Conservation (phyloP, 2,329 filamentous ascomycete species). For the Bipolaris bicolor region DNA sequence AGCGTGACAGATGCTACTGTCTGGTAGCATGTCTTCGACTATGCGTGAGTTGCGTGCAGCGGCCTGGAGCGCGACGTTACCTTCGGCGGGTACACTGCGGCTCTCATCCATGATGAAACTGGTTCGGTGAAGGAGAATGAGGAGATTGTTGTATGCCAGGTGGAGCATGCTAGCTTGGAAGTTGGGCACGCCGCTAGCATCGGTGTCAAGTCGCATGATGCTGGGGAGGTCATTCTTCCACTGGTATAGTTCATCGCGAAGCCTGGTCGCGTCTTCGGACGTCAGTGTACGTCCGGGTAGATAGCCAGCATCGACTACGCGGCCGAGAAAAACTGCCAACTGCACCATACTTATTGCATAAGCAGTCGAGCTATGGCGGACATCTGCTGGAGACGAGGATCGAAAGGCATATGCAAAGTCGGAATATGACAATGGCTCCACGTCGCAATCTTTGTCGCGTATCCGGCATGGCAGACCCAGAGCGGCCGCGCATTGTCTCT, state of each 20-base stretch:
- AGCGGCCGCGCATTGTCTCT: conserved; percentile 56
- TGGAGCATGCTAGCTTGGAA: conserved; percentile 52
- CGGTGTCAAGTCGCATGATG: conserved; percentile 43
- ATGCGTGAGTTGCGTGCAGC: conserved; percentile 56
- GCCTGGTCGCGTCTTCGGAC: conserved; percentile 21
- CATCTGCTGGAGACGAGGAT: conserved; percentile 29
- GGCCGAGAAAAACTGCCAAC: conserved; percentile 47
- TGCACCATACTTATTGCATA: conserved; percentile 50
- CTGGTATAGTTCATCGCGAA: conserved; percentile 44
- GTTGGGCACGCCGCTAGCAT: conserved; percentile 39
- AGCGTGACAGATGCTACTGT: conserved; percentile 53
- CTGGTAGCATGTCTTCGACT: conserved; percentile 56
- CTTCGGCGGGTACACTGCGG: conserved; percentile 43
- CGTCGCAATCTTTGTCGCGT: conserved; percentile 58
- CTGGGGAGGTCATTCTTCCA: conserved; percentile 52
- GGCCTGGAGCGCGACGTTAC: conserved; percentile 53
- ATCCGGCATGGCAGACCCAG: conserved; percentile 56
- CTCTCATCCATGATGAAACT: conserved; percentile 49
- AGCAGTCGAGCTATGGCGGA: conserved; percentile 42
- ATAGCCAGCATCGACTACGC: conserved; percentile 49
- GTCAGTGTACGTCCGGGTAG: conserved; percentile 30
- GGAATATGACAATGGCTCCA: conserved; percentile 46
- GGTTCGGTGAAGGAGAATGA: conserved; percentile 55
- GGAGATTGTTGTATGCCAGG: conserved; percentile 56
- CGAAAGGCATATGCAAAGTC: conserved; percentile 49